Conservation (phyloP, 1,284 basidiomycete species). For the Pisolithus thermaeus region DNA sequence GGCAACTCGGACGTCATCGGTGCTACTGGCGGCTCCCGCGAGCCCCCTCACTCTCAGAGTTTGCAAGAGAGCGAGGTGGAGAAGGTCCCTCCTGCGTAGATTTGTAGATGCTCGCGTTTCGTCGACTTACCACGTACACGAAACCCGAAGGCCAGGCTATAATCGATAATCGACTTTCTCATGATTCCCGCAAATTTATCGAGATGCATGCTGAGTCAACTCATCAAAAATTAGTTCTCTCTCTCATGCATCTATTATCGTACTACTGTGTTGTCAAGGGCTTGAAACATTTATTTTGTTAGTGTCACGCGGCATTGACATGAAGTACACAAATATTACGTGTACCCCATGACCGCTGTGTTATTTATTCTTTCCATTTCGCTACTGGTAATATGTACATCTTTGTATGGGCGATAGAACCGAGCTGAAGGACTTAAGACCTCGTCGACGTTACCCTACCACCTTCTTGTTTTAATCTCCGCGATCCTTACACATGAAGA, state of each 20-base stretch:
- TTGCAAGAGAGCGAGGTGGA: constrained; percentile 26
- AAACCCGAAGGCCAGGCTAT: too few relatives aligned
- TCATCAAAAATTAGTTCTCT: not conserved
- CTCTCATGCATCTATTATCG: not conserved
- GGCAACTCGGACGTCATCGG: not conserved
- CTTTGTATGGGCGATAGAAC: too few relatives aligned
- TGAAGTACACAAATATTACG: not conserved
- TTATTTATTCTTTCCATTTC: not conserved
- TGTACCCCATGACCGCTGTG: not conserved
- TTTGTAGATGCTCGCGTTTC: not conserved
- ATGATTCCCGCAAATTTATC: too few relatives aligned
- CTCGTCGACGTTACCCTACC: too few relatives aligned
- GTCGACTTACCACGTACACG: too few relatives aligned
- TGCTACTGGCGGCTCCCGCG: constrained; percentile 17
- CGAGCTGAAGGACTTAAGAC: too few relatives aligned
- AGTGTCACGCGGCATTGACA: not conserved
- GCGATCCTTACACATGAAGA: too few relatives aligned
- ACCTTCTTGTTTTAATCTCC: too few relatives aligned
- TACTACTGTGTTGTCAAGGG: not conserved
- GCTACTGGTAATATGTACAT: not conserved
- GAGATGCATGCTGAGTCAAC: not conserved
- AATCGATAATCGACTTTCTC: too few relatives aligned
- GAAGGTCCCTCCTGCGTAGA: constrained; percentile 10
- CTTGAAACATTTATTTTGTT: not conserved
- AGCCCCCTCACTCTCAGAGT: constrained; percentile 21